Base-by-base conservation (phyloP, 2,329 filamentous ascomycete species). In the Diaporthe capsici region DNA sequence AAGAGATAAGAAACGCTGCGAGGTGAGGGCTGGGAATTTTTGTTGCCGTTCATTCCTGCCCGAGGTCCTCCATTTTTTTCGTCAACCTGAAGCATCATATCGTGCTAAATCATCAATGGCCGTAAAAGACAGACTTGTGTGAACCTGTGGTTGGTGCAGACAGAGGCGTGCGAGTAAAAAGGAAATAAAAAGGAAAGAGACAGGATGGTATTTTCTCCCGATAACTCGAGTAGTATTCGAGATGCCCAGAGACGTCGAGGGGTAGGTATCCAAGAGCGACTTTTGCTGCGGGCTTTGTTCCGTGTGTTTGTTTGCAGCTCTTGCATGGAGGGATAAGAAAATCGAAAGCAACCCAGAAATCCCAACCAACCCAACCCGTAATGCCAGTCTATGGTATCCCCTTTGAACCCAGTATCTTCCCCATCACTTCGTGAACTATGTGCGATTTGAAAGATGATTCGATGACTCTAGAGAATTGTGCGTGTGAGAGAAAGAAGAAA, bases 1-100 rank as follows among this genome's bases (percentile, higher is more conserved):
- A 74, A 55, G 47, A 55, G 31, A 72, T 39, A 60, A 70, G 25
- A 75, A 77, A 74, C 74, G 58, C 58, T 73, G 47, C 17, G 13
- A 63, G 13, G 39, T 65, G n/a, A 34, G 65, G n/a, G 65, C 22
- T 42, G 37, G 49, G 71, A 34, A 20, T 22, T 44, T 39, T 39
- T 55, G 47, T 42, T 55, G 57, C 44, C 28, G 44, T 63, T 8
- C 13, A 34, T 57, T 31, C 34, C 47, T 34, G 44, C 53, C 39
- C 61, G 34, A 42, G 58, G 31, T 22, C 17, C 49, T 39, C 67
- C 39, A 22, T 60, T 49, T 49, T 61, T 61, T 73, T 75, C 75
- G 60, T 76, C 60, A 72, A 72, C 60, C 71, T 39, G 39, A 55
- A 65, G 71, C 58, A 71, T 75, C 75, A 71, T 72, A 53, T 72